These are phyloP conservation scores for Suillus clintonianus DNA, from an alignment of 768 basidiomycete genomes.

Conservation along the genomic window DNA sequence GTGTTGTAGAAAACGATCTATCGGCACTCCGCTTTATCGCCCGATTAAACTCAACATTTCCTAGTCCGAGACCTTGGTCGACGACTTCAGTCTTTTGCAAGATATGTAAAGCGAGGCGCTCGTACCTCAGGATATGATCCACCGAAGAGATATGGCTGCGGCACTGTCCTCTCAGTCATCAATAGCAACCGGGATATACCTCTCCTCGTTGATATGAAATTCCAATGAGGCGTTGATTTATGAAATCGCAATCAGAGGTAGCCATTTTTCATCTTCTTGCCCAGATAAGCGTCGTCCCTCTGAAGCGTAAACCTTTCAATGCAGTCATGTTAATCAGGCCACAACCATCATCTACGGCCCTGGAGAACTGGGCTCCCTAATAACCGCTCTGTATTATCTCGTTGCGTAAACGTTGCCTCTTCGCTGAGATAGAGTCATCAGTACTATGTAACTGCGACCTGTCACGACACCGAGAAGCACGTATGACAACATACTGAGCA, in stretches of 20 bases:
- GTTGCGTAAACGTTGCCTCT: not conserved
- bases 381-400: not conserved
- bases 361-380: not conserved
- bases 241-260: constrained; percentile 3
- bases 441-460: not conserved
- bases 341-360: not conserved
- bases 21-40: not conserved
- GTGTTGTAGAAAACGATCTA: not conserved
- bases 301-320: not conserved
- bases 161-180: too few species aligned
- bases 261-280: not conserved
- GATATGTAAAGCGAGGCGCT: not conserved
- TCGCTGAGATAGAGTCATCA: not conserved
- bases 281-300: not conserved
- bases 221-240: constrained; percentile 1
- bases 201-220: not conserved
- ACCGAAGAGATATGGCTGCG: not conserved
- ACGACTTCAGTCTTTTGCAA: not conserved
- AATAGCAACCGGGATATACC: not conserved
- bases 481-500: not conserved
- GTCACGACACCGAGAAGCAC: not conserved
- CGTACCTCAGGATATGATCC: not conserved
- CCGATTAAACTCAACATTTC: not conserved
- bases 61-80: not conserved
- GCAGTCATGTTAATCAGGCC: not conserved